Base-by-base conservation (phyloP, 495 filamentous ascomycete genomes). In the Trichoderma orchidacearum region DNA sequence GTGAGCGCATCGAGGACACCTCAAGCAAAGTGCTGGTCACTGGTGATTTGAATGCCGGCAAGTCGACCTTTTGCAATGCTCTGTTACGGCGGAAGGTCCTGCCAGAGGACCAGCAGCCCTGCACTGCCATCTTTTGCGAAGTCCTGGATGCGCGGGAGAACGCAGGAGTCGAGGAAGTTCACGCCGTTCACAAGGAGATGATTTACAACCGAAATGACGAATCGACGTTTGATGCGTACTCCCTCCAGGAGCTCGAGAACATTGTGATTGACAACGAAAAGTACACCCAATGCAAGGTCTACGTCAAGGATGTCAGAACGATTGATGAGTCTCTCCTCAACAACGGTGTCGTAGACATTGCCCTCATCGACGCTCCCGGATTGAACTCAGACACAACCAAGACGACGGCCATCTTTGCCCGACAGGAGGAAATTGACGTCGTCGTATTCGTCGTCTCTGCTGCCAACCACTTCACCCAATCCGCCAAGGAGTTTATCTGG, bases 51-150 rank as follows among this genome's bases (percentile, higher is more conserved):
- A 98, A 98, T 66, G 92, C 93, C 13, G 93, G 93, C 63, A 98
- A 98, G 66, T 98, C 93, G 11, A 97, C 93, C 5, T 97, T 98
- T 62, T 98, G 93, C 74, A 98, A 98, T 70, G 94, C 93, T 9
- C 72, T 98, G 23, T 72, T 98, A 34, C 85, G 93, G 41, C 84
- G 90, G 57, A 96, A 96, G 70, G 79, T 98, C 15, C 73, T 98
- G 15, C 93, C 93, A 4, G 93, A 96, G 72, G 94, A 97, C 61
- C 90, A 98, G 66, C 93, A 96, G 63, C 93, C 93, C n/a, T 97
- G 94, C 72, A 98, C 93, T 5, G 93, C 87, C 68, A 95, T 97
- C 56, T 98, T 98, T 72, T 97, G 94, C 66, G 93, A 98, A 67
- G 93, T 98, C 3, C 74, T 98, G 38, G 90, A 97, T 71, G 85